Percentiles rank a stretch among this genome's conserved stretches.
These are phyloP conservation scores for Ganoderma meredithae DNA, from an alignment of 1,284 basidiomycete genomes.

Conservation along the genomic window DNA sequence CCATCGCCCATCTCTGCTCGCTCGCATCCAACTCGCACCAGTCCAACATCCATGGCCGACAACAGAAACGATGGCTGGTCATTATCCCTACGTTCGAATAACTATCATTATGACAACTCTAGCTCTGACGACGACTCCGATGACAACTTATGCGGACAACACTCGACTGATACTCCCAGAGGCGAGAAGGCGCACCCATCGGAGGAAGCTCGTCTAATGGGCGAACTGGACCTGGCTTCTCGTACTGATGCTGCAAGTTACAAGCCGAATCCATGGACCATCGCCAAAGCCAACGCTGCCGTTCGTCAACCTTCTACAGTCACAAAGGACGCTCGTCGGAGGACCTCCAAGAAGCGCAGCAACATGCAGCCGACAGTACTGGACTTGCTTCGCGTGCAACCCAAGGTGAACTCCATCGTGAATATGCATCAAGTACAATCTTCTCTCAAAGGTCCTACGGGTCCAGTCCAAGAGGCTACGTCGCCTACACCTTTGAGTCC, in stretches of 20 bases:
- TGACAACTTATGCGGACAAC: not conserved
- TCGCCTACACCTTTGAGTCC: constrained; percentile 7
- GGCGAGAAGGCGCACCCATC: constrained; percentile 3
- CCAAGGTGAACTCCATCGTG: not conserved
- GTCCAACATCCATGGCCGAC: constrained; percentile 10
- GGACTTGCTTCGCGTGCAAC: constrained; percentile 36
- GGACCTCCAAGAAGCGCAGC: constrained; percentile 14
- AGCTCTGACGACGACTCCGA: constrained; percentile 30
- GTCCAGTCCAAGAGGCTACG: not conserved
- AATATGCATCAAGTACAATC: not conserved
- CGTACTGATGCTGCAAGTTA: constrained; percentile 65
- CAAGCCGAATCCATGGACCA: constrained; percentile 77
- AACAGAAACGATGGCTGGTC: constrained; percentile 32
- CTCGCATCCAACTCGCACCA: not conserved
- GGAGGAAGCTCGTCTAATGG: constrained; percentile 46
- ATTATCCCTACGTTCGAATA: constrained; percentile 33
- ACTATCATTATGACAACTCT: constrained; percentile 17
- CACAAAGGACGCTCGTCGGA: not conserved
- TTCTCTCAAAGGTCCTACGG: not conserved
- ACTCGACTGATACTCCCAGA: not conserved
- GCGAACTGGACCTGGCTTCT: constrained; percentile 65
- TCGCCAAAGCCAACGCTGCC: constrained; percentile 76
- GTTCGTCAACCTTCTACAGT: constrained; percentile 43
- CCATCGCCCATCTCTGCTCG: constrained; percentile 4
- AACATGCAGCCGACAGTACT: constrained; percentile 33